Conservation (phyloP, 2,329 filamentous ascomycete genomes). For the Aotearoamyces nothofagi region DNA sequence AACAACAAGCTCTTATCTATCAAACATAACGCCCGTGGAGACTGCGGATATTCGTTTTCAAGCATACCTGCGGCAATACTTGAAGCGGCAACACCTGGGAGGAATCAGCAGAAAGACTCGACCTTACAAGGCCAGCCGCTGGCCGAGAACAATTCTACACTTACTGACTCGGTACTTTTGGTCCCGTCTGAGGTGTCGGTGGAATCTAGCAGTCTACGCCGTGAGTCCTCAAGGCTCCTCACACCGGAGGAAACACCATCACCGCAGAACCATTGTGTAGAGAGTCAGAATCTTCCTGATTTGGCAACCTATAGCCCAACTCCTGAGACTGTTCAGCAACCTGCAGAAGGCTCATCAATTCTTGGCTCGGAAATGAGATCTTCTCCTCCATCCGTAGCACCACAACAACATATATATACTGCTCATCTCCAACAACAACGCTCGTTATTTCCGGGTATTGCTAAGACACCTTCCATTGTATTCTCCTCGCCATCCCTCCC, state of each 20-base stretch:
- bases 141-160: not conserved
- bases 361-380: slow-evolving; percentile 14
- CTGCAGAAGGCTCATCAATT: slow-evolving; percentile 7
- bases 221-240: slow-evolving; percentile 7
- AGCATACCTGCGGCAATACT: slow-evolving; percentile 3
- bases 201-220: not conserved
- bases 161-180: not conserved
- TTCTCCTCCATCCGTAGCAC: slow-evolving; percentile 16
- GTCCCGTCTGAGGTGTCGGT: not conserved
- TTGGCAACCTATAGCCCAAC: not conserved
- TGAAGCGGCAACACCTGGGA: slow-evolving; percentile 3
- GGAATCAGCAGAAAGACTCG: not conserved
- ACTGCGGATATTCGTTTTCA: slow-evolving; percentile 4
- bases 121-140: not conserved
- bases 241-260: slow-evolving; percentile 19
- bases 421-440: slow-evolving; percentile 14
- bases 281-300: slow-evolving; percentile 3
- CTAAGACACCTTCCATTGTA: slow-evolving; percentile 17
- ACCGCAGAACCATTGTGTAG: slow-evolving; percentile 6
- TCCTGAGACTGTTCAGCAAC: slow-evolving; percentile 1
- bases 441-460: slow-evolving; percentile 9
- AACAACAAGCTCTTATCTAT: not conserved
- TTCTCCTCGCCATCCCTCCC: slow-evolving; percentile 20
- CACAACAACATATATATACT: slow-evolving; percentile 16
- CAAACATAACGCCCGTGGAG: not conserved